phyloP scores from a whole-genome alignment of 768 basidiomycete species.

The Paxillus involutus region DNA sequence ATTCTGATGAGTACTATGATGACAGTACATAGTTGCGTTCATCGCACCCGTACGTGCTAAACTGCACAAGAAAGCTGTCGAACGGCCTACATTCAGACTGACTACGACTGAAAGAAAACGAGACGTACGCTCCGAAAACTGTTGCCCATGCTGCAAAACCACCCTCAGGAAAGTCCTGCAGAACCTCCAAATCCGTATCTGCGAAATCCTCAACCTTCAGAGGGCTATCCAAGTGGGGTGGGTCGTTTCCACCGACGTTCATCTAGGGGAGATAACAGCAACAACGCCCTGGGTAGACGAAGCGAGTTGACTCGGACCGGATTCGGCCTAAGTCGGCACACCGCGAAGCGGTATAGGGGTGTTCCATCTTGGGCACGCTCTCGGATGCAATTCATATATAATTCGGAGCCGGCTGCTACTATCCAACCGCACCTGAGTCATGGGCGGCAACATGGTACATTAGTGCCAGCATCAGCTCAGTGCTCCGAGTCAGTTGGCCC shows the following conservation, averaged over 20 bases:
- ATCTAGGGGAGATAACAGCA: too few species aligned
- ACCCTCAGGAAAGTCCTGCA: conserved; percentile 25
- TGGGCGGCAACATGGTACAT: too few species aligned
- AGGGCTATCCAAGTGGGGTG: neutral
- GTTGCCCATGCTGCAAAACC: conserved; percentile 31
- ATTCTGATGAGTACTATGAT: neutral
- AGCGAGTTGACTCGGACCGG: too few species aligned
- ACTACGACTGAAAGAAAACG: neutral
- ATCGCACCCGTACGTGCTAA: conserved; percentile 37
- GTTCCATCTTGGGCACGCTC: too few species aligned
- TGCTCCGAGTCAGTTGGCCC: neutral
- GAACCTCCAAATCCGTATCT: neutral
- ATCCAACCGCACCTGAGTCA: too few species aligned
- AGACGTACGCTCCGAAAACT: conserved; percentile 29
- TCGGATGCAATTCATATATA: too few species aligned
- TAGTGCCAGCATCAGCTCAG: too few species aligned
- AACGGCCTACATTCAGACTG: neutral
- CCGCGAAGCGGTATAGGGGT: too few species aligned
- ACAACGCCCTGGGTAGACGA: too few species aligned
- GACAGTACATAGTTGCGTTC: neutral
- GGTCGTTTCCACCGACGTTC: neutral
- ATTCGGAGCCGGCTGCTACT: too few species aligned
- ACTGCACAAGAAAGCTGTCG: conserved; percentile 37
- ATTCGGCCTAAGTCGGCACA: too few species aligned
- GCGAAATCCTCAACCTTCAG: neutral